Base-by-base conservation (phyloP, 805 yeast genomes). In the Clavispora phyllophila region DNA sequence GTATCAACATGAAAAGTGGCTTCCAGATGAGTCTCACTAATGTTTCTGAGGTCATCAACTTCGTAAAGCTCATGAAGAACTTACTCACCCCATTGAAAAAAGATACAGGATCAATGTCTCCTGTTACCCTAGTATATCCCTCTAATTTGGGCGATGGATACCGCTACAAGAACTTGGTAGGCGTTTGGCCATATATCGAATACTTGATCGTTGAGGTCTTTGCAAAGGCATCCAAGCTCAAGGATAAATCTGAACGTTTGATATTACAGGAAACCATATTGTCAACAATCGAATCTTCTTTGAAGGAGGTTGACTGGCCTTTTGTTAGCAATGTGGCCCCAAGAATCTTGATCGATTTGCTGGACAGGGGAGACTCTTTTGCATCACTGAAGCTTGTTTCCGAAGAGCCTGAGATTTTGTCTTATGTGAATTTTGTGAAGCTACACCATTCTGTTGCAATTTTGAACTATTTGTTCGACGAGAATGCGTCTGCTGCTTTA, bases 171-270 rank as follows among this genome's bases (percentile, higher is more conserved):
- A 75, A 58, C 36, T 57, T 67, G 25, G 60, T 70, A 14, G 96
- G 96, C 2, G 62, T 88, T 5, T 79, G 89, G 78, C 88, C 93
- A 3, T 91, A 90, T 53, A 59, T 86, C 41, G 91, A 87, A 41
- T 88, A 78, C 52, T 58, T 89, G 12, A 55, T 85, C n/a, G 64
- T 73, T 10, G 85, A 84, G 34, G 78, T 89, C 0, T 78, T 89
- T 49, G 75, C 73, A 6, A 75, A 78, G 20, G 66, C 86, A 2
- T 41, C 64, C 2, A 61, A 69, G 8, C 58, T 77, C 4, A 57
- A 57, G 23, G 25, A 64, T 44, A 3, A 54, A 45, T 46, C 42
- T 0, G 74, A 73, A 13, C 68, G 63, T 39, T 45, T 61, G 9
- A 58, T 70, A 1, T 51, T 90, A 9, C 90, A 86, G 53, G 47